Evolutionary conservation across 805 yeast genomes (phyloP).

Genomic region (Limtongozyma cylindracea): DNA sequence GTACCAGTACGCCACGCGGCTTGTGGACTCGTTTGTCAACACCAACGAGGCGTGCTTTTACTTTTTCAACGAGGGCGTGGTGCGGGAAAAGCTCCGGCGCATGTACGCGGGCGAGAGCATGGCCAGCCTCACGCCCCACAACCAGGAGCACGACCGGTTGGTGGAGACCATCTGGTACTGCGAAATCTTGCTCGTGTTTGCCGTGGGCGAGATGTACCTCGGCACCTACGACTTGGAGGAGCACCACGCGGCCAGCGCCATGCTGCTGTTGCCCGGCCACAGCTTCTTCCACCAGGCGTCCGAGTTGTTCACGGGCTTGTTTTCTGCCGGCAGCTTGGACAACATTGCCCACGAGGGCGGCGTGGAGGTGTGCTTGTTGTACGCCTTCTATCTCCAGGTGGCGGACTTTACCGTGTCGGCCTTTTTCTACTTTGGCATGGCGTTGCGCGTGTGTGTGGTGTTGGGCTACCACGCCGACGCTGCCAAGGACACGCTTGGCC

Average conservation of each 20-base stretch:
- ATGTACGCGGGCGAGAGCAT: constrained; percentile 25
- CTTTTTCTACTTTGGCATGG: constrained; percentile 58
- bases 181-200: constrained; percentile 45
- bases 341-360: constrained; percentile 62
- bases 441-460: constrained; percentile 43
- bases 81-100: constrained; percentile 37
- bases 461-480: constrained; percentile 70
- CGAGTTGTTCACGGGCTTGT: constrained; percentile 51
- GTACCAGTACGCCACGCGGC: constrained; percentile 46
- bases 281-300: constrained; percentile 61
- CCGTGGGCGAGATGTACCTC: constrained; percentile 62
- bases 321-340: constrained; percentile 61
- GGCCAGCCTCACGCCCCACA: constrained; percentile 14
- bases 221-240: constrained; percentile 50
- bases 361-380: constrained; percentile 45
- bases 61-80: constrained; percentile 63
- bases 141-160: constrained; percentile 24
- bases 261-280: constrained; percentile 43
- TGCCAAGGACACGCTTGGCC: constrained; percentile 28
- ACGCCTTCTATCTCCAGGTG: constrained; percentile 61
- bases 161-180: constrained; percentile 66
- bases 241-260: constrained; percentile 19
- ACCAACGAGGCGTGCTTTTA: constrained; percentile 72
- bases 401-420: constrained; percentile 71
- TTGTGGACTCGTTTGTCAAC: constrained; percentile 53